Percentiles rank a stretch among this genome's conserved stretches.
Evolutionary conservation across 495 filamentous ascomycete genomes (phyloP).

Genomic region (Talaromyces wortmannii): DNA sequence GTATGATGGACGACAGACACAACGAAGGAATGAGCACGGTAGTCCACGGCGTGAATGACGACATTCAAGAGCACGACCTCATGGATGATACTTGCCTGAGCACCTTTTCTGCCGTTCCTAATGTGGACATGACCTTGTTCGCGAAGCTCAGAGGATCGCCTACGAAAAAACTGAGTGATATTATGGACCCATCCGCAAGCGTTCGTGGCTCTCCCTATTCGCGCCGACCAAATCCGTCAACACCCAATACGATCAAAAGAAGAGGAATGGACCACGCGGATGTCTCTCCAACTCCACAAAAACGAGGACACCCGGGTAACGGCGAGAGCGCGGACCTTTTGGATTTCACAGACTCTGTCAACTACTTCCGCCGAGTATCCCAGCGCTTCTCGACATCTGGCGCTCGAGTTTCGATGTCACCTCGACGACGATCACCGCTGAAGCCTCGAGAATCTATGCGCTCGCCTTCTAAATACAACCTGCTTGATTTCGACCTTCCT

Average conservation of each 20-base stretch:
- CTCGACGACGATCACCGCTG: conserved; percentile 36
- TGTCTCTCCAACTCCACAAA: conserved; percentile 52
- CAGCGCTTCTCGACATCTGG: conserved; percentile 28
- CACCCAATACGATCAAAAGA: conserved; percentile 28
- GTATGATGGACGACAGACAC: conserved; percentile 31
- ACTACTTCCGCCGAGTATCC: conserved; percentile 33
- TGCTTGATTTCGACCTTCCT: conserved; percentile 90
- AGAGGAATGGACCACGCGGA: conserved; percentile 6
- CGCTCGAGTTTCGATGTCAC: conserved; percentile 28
- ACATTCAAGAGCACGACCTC: conserved; percentile 21
- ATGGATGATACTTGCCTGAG: conserved; percentile 82
- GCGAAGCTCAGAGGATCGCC: conserved; percentile 59
- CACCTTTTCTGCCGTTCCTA: conserved; percentile 76
- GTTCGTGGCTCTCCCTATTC: conserved; percentile 5
- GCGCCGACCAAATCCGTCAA: conserved; percentile 19
- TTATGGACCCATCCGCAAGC: conserved; percentile 19
- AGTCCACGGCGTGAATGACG: conserved; percentile 10
- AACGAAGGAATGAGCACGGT: conserved; percentile 42
- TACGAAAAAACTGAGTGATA: conserved; percentile 33
- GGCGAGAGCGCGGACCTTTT: conserved; percentile 68
- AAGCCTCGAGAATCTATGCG: conserved; percentile 25
- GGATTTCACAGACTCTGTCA: conserved; percentile 81
- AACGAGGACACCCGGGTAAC: conserved; percentile 25
- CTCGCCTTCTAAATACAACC: conserved; percentile 33
- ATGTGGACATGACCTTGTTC: conserved; percentile 74